Evolutionary conservation across 1,284 basidiomycete species (phyloP).

Genomic region (Trametes polyzona): DNA sequence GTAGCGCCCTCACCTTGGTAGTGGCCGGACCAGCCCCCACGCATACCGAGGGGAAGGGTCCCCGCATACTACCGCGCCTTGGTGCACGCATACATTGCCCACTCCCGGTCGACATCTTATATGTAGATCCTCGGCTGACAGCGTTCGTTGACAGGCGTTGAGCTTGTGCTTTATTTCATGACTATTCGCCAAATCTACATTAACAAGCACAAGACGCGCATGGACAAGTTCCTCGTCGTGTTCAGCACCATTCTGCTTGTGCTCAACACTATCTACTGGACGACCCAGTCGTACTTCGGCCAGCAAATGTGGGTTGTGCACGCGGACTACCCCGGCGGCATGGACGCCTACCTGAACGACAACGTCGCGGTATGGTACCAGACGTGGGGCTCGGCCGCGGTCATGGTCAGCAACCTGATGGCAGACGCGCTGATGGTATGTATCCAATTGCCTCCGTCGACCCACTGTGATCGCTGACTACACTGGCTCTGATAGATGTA

Average conservation of each 20-base stretch:
- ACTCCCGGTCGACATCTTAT: too few relatives aligned
- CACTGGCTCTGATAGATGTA: slow-evolving; percentile 5
- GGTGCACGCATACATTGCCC: too few relatives aligned
- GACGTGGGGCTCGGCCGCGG: slow-evolving; percentile 18
- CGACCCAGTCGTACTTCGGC: slow-evolving; percentile 20
- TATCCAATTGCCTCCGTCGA: not conserved
- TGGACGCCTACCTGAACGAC: slow-evolving; percentile 14
- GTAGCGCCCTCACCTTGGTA: too few relatives aligned
- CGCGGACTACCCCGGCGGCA: slow-evolving; percentile 21
- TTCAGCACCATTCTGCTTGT: slow-evolving; percentile 21
- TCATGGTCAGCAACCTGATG: slow-evolving; percentile 12
- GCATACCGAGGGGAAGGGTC: too few relatives aligned
- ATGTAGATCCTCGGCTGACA: not conserved
- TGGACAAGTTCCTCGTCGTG: slow-evolving; percentile 15
- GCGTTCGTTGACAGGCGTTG: not conserved
- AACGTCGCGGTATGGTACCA: slow-evolving; percentile 26
- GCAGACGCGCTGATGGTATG: slow-evolving; percentile 21
- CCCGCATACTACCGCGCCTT: too few relatives aligned
- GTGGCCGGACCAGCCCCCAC: too few relatives aligned
- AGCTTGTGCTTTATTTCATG: slow-evolving; percentile 15
- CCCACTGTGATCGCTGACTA: not conserved
- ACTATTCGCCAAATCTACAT: slow-evolving; percentile 2
- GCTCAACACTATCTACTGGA: slow-evolving; percentile 21
- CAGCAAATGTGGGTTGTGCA: slow-evolving; percentile 25
- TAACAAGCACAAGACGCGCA: not conserved